Evolutionary conservation across 2,329 filamentous ascomycete genomes (phyloP), one percentile per base, ranked within the genome.

Genomic region (Dactylellina sp.): DNA sequence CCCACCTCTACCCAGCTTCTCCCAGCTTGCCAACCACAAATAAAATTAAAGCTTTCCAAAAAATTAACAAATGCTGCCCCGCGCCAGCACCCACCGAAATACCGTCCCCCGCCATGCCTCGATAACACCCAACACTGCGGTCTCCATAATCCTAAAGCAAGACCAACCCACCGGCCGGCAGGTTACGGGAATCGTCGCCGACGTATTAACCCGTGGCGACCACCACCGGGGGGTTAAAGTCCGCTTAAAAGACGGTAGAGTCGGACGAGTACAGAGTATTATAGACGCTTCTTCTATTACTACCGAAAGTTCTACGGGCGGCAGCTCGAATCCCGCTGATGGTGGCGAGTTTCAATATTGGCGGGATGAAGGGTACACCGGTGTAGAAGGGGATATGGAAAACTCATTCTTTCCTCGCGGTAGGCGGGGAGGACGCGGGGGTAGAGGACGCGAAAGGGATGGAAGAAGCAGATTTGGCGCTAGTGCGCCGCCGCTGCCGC

Each of bases 181-280:
- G 77, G 90, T 92, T 0, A 83, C 84, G 47, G 91, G 91, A 22
- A 81, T 84, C 3, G 87, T 94, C 0, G 84, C 85, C 59, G 86
- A 92, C 49, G 80, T 93, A 0, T 83, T 94, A 52, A 93, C 91
- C 1, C 83, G 86, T 0, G 89, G 90, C 24, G 87, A 93, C 77
- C 91, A 94, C 78, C 89, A 90, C 1, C 85, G 89, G 7, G 91
- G 91, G 37, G 91, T 93, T 82, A 94, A 93, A 80, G 90, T 93
- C 22, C 86, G 91, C 1, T 83, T 94, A 4, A 82, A 83, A 0
- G 89, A 91, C 79, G 91, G 91, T 0, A 84, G 89, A 24, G 86
- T 94, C 1, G 91, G 91, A 1, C 83, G 91, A 14, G 91, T 94
- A 25, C 91, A 93, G 80, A 83, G 84, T 47, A 84, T 91, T 80